Conservation (phyloP, 345 rosid species). For the Bruguiera gymnorhiza region DNA sequence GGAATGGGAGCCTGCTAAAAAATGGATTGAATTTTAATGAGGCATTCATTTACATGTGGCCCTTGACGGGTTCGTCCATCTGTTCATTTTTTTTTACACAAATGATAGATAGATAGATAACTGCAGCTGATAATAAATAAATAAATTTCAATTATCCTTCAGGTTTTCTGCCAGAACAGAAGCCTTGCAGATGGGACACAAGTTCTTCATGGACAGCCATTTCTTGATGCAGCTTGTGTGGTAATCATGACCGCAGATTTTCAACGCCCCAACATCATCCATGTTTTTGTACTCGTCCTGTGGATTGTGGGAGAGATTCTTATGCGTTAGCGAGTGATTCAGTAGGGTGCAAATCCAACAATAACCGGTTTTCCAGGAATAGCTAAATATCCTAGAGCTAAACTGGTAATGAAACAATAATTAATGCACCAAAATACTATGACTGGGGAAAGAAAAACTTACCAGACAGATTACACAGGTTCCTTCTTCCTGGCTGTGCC, state of each 20-base stretch:
- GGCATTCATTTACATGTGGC: constrained; percentile 26
- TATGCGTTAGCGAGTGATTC: background rate
- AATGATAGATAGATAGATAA: constrained; percentile 13
- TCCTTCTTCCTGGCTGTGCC: constrained; percentile 47
- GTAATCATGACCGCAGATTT: constrained; percentile 67
- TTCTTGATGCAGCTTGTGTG: constrained; percentile 72
- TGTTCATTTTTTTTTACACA: constrained; percentile 18
- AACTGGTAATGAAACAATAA: background rate
- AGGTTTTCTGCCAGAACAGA: constrained; percentile 39
- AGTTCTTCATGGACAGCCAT: constrained; percentile 83
- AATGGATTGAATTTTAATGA: constrained; percentile 18
- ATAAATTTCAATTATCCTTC: constrained; percentile 18
- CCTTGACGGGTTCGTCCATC: constrained; percentile 15
- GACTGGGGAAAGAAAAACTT: constrained; percentile 19
- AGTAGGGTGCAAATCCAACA: too few relatives aligned
- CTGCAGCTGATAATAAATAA: background rate
- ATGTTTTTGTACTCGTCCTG: constrained; percentile 74
- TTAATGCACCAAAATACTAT: background rate
- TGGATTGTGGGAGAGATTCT: background rate
- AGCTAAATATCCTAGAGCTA: too few relatives aligned
- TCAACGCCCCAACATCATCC: constrained; percentile 54
- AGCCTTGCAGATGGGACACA: constrained; percentile 87
- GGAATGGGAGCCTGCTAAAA: constrained; percentile 27
- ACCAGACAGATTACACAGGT: constrained; percentile 86
- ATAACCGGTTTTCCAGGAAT: too few relatives aligned